Evolutionary conservation across 345 rosid genomes (phyloP).

Genomic region (Syzygium grande): DNA sequence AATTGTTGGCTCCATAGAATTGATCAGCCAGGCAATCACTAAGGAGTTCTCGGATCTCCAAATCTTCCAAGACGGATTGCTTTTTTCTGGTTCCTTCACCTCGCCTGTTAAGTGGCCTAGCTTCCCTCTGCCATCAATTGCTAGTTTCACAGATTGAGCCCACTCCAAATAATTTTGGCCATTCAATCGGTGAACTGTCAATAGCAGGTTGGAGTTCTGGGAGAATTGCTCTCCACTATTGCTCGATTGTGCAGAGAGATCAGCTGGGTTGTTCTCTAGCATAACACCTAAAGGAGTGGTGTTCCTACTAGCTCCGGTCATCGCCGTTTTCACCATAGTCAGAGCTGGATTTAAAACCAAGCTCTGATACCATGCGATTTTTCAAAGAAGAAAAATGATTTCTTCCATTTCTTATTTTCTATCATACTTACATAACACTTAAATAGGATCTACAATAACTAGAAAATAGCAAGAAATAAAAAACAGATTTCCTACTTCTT

Average conservation of each 20-base stretch:
- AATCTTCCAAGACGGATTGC: background rate
- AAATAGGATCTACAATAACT: no score
- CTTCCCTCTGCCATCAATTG: background rate
- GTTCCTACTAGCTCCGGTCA: background rate
- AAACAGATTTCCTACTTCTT: no score
- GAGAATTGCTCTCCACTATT: background rate
- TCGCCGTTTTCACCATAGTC: fast-evolving
- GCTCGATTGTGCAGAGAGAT: background rate
- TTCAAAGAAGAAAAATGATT: no score
- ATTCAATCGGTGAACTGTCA: background rate
- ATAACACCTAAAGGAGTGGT: background rate
- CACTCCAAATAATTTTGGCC: background rate
- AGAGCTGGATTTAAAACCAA: no score
- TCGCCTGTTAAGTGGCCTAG: background rate
- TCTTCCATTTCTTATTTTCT: no score
- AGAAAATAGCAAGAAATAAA: no score
- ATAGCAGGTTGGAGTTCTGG: background rate
- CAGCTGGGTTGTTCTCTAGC: background rate
- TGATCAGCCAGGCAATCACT: background rate
- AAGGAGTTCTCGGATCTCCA: background rate
- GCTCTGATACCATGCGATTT: no score
- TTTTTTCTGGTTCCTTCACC: background rate
- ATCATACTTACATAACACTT: no score
- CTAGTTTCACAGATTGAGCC: background rate
- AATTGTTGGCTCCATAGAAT: background rate